Conservation (phyloP, 495 filamentous ascomycete species). For the Penicillium cinerascens region DNA sequence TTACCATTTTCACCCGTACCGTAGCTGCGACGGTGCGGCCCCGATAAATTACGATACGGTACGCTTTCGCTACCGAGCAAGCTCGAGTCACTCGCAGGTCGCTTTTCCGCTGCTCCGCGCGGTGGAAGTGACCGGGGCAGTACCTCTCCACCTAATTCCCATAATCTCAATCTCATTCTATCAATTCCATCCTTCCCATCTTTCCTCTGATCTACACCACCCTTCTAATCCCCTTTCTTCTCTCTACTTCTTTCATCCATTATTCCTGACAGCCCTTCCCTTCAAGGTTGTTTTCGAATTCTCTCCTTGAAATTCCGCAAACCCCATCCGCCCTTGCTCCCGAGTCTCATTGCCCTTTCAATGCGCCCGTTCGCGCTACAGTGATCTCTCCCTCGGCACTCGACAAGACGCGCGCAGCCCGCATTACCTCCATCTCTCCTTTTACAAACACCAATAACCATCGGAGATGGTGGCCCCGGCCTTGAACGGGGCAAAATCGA, state of each 20-base stretch:
- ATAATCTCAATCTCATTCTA: background rate
- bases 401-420: slow-evolving; percentile 23
- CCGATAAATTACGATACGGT: slow-evolving; percentile 11
- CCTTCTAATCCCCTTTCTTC: slow-evolving; percentile 9
- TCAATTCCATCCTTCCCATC: background rate
- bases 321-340: slow-evolving; percentile 17
- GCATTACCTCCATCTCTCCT: slow-evolving; percentile 10
- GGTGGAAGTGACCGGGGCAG: slow-evolving; percentile 22
- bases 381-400: slow-evolving; percentile 26
- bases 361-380: slow-evolving; percentile 34
- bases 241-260: slow-evolving; percentile 1
- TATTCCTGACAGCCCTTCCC: background rate
- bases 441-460: background rate
- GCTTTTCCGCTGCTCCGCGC: slow-evolving; percentile 15
- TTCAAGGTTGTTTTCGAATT: background rate
- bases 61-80: slow-evolving; percentile 5
- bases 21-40: background rate
- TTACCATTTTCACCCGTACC: slow-evolving; percentile 4
- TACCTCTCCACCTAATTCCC: slow-evolving; percentile 8
- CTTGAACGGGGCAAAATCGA: slow-evolving; percentile 43
- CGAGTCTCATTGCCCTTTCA: slow-evolving; percentile 17
- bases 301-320: slow-evolving; percentile 1
- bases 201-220: slow-evolving; percentile 22
- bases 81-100: slow-evolving; percentile 15
- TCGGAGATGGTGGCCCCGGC: slow-evolving; percentile 52